Evolutionary conservation across 176 grass and related monocot genomes (phyloP).

Genomic region (Puya raimondii): DNA sequence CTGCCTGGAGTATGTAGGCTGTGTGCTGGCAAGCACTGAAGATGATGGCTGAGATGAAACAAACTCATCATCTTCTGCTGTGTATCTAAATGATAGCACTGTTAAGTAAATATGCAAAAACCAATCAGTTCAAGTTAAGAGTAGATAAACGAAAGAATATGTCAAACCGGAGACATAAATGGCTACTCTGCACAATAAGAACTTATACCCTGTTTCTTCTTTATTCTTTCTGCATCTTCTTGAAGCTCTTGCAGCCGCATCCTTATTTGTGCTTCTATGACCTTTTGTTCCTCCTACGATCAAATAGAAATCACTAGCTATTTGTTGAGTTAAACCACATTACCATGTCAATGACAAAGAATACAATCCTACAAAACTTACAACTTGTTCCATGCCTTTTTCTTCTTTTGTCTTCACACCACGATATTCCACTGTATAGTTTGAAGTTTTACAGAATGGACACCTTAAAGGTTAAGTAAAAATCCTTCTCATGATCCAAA

Average conservation of each 20-base stretch:
- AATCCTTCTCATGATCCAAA: conserved; percentile 14
- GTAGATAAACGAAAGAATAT: background rate
- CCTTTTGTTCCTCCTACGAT: conserved; percentile 85
- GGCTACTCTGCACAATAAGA: background rate
- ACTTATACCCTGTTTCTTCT: conserved; percentile 44
- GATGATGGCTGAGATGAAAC: conserved; percentile 28
- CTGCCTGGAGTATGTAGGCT: conserved; percentile 24
- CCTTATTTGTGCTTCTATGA: conserved; percentile 92
- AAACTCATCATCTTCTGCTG: conserved; percentile 19
- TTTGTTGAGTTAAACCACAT: background rate
- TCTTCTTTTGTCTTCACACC: conserved; percentile 83
- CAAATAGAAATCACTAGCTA: background rate
- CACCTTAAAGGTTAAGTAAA: conserved; percentile 55
- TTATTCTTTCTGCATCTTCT: conserved; percentile 53
- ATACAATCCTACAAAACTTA: conserved; percentile 22
- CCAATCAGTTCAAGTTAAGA: conserved; percentile 1
- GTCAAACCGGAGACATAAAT: background rate
- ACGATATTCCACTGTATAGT: conserved; percentile 73
- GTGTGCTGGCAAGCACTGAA: conserved; percentile 4
- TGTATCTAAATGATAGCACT: conserved; percentile 9
- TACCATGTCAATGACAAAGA: background rate
- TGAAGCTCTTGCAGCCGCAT: conserved; percentile 78
- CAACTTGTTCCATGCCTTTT: conserved; percentile 80
- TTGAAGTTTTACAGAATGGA: conserved; percentile 84
- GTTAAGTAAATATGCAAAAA: conserved; percentile 18